Evolutionary conservation across 176 grass and related monocot species (phyloP), one percentile per base, ranked within the genome.

Genomic region (Lolium perenne): DNA sequence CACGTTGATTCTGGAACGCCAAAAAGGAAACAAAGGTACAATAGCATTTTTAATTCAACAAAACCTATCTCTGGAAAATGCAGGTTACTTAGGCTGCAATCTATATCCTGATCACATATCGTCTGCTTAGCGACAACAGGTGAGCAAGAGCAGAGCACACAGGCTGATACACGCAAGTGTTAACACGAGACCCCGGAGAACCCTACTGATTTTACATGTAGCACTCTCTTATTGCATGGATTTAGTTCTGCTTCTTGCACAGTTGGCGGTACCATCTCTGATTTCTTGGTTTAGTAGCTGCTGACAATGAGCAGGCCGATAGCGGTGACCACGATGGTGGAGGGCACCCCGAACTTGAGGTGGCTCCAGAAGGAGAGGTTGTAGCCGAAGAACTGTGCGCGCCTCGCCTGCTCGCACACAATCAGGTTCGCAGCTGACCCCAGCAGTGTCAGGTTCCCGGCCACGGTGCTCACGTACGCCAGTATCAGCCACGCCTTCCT

Each of bases 341-440:
- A 95, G 4, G 93, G 91, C n/a, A 95, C 87, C 49, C 96, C 96
- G 6, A 98, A 98, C 14, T 82, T 83, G 22, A 98, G 90, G 47
- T 98, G 96, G 69, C 91, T 91, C 66, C 92, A 94, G 82, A 98
- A 98, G 29, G 95, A 92, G 69, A 98, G 96, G 55, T 91, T 98
- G 65, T 98, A 95, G 45, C 96, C 96, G 2, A 82, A 87, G 85
- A 91, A 85, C 10, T 94, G 91, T 1, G 91, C 91, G 4, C 96
- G 79, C 35, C 92, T 92, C 10, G 96, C 95, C 82, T 98, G 95
- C 85, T 98, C 95, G 4, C 95, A 98, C n/a, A 98, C 95, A 8
- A 97, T 97, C 87, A 97, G 87, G 80, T 97, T 97, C 7, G 95
- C 95, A 1, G 95, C 95, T 7, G 96, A 98, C 18, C 96, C 96